Conservation (phyloP, 371 early-diverging fungal genomes). For the Circinella minor region DNA sequence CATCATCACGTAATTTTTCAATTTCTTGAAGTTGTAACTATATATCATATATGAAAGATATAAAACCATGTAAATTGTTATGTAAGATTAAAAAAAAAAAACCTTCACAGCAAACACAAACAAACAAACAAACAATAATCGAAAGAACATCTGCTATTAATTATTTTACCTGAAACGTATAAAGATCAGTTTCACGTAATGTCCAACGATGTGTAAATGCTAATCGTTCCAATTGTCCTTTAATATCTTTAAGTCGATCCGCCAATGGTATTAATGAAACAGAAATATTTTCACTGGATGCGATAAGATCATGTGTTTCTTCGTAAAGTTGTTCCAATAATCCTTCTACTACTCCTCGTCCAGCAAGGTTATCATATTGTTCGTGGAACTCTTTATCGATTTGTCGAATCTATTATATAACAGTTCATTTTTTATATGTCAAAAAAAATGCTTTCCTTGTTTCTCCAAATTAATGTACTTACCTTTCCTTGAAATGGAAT, state of each 20-base stretch:
- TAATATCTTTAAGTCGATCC: slow-evolving; percentile 76
- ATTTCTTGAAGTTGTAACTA: slow-evolving; percentile 75
- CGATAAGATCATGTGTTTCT: slow-evolving; percentile 79
- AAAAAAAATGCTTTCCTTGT: neutral
- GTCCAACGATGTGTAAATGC: slow-evolving; percentile 84
- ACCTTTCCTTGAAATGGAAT: slow-evolving; percentile 65
- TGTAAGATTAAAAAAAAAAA: neutral
- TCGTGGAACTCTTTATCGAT: slow-evolving; percentile 55
- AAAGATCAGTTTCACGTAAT: slow-evolving; percentile 80
- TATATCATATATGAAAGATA: neutral
- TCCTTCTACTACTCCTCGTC: slow-evolving; percentile 85
- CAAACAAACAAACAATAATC: no score
- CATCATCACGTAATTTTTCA: slow-evolving; percentile 67
- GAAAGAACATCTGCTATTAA: neutral
- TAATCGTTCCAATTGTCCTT: slow-evolving; percentile 73
- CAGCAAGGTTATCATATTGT: slow-evolving; percentile 49
- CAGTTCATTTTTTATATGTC: neutral
- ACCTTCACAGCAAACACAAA: no score
- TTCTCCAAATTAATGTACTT: neutral
- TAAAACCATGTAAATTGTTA: neutral
- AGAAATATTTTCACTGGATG: slow-evolving; percentile 75
- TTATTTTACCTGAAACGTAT: slow-evolving; percentile 68
- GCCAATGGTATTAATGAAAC: slow-evolving; percentile 72
- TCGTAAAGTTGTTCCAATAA: slow-evolving; percentile 85
- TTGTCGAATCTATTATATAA: slow-evolving; percentile 54